Base-by-base conservation (phyloP, 2,329 filamentous ascomycete genomes). In the Sphaerostilbella broomeana region DNA sequence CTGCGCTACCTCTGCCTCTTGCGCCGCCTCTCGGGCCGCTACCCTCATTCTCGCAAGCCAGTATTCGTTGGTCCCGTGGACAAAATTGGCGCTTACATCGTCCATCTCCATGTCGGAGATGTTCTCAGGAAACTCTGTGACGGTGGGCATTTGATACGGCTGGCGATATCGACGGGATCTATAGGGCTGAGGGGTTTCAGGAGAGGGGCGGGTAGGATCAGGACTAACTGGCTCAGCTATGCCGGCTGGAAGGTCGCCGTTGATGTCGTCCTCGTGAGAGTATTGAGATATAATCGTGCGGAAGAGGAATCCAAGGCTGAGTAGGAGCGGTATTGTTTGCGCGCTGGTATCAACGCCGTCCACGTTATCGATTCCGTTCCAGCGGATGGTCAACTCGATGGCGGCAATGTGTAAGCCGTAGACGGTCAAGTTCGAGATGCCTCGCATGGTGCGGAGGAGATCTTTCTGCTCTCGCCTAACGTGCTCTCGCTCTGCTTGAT, bases 321-420 rank as follows among this genome's bases (percentile, higher is more conserved):
- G 27, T 12, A 63, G 39, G 4, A 63, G 50, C 0, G 61, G 59
- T 3, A 63, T 47, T 4, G 55, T 35, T 36, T 64, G 61, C 0
- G 54, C 54, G 2, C 51, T 39, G 0, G 56, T 52, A 12, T 50
- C 47, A 9, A 63, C 41, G 6, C 49, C 42, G 20, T 53, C 46
- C 13, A 50, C 43, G 6, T 28, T 40, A 4, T 49, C 21, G 9
- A 62, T 44, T 11, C 49, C 28, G 22, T 64, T 64, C 59, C 60
- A 64, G 2, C 31, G 31, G 4, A 64, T 47, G 4, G 58, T 46
- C 5, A 63, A 49, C 35, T 64, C 61, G 32, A 62, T 49, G 4
- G 55, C 56, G 1, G 53, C 41, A 11, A 60, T 46, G 4, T 61
- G 43, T 12, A 60, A 47, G 20, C 45, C 51, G 11, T 59, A 57